These are phyloP conservation scores for Hemerocallis citrina DNA, from an alignment of 106 monocot species.

Conservation along the genomic window DNA sequence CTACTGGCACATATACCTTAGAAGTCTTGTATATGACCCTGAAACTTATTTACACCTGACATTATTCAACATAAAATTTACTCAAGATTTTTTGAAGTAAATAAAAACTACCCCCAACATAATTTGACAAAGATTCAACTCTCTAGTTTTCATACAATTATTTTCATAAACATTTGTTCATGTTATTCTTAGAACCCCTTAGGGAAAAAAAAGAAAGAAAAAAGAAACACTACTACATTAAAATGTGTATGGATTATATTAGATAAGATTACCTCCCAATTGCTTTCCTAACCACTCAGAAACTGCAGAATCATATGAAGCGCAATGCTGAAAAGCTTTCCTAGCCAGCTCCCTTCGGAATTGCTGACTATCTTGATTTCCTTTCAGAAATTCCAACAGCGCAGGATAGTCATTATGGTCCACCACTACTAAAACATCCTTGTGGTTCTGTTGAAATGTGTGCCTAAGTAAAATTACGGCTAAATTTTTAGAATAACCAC, in stretches of 20 bases:
- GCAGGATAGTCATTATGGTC: slow-evolving; percentile 83
- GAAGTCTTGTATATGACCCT: too few species aligned
- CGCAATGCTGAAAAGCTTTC: slow-evolving; percentile 96
- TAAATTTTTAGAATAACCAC: too few species aligned
- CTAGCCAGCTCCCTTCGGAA: slow-evolving; percentile 73
- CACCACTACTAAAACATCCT: slow-evolving; percentile 89
- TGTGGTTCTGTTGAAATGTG: slow-evolving; percentile 68
- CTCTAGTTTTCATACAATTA: background rate
- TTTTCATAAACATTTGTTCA: background rate
- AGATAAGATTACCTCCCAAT: slow-evolving; percentile 52
- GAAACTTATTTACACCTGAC: too few species aligned
- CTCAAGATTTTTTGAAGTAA: too few species aligned
- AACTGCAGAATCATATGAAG: slow-evolving; percentile 94
- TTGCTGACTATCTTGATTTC: slow-evolving; percentile 46
- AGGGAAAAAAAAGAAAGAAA: too few species aligned
- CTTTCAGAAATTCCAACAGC: slow-evolving; percentile 70
- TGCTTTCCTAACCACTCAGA: slow-evolving; percentile 98
- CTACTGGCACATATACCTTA: too few species aligned
- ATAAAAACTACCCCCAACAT: too few species aligned
- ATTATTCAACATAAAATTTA: too few species aligned
- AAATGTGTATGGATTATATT: background rate
- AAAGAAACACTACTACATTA: background rate
- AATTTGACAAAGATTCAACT: too few species aligned
- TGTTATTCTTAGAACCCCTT: too few species aligned
- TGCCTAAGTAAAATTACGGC: too few species aligned